These are phyloP conservation scores for Lentithecium fluviatile DNA, from an alignment of 495 filamentous ascomycete species.

Conservation along the genomic window DNA sequence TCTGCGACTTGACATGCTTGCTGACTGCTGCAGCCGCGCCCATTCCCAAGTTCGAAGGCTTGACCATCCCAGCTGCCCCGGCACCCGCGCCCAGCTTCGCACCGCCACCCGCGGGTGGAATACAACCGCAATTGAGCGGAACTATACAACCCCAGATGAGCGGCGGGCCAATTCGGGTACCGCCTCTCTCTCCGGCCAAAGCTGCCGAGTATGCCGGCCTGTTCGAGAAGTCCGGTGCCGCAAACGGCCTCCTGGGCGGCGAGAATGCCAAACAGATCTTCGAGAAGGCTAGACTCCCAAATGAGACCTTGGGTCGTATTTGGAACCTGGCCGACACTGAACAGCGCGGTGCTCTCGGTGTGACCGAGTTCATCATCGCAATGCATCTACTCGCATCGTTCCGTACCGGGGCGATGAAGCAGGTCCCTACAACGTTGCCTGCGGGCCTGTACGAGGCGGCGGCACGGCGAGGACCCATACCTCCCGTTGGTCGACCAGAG, in stretches of 20 bases:
- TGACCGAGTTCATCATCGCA: constrained; percentile 93
- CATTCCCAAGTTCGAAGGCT: constrained; percentile 86
- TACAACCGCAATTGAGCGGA: constrained; percentile 36
- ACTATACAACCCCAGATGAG: constrained; percentile 63
- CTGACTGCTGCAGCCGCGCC: constrained; percentile 63
- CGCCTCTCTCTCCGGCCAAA: constrained; percentile 84
- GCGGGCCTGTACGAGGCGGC: constrained; percentile 90
- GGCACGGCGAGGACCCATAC: constrained; percentile 60
- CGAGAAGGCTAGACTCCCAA: constrained; percentile 84
- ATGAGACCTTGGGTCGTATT: constrained; percentile 85
- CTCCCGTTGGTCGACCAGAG: constrained; percentile 38
- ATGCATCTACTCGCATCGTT: constrained; percentile 95
- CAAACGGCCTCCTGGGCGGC: constrained; percentile 80
- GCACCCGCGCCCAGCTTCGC: constrained; percentile 42
- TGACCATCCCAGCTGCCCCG: constrained; percentile 45
- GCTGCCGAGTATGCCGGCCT: constrained; percentile 78
- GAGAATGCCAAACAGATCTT: constrained; percentile 92
- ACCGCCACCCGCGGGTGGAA: constrained; percentile 20
- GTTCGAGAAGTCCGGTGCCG: constrained; percentile 82
- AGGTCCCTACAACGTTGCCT: constrained; percentile 77
- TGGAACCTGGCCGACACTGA: constrained; percentile 94
- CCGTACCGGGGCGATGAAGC: constrained; percentile 76
- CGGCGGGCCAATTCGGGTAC: constrained; percentile 78
- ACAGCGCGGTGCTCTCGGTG: constrained; percentile 81
- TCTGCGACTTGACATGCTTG: neutral